Conservation (phyloP, 108 stramenopile genomes). For the Asterionellopsis glacialis region DNA sequence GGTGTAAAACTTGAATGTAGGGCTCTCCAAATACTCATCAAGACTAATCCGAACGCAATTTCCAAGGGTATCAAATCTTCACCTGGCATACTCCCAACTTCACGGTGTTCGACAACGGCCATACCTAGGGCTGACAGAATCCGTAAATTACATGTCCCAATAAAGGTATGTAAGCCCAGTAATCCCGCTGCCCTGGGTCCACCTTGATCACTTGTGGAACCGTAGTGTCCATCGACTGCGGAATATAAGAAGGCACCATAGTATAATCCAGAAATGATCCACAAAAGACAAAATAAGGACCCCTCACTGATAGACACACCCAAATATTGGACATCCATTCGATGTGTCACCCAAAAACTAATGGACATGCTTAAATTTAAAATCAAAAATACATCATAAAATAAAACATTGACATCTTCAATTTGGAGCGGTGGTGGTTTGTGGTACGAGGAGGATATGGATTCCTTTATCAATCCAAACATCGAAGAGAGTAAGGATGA, state of each 20-base stretch:
- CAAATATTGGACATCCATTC: conserved; percentile 37
- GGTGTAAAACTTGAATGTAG: conserved; percentile 43
- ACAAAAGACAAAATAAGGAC: conserved; percentile 43
- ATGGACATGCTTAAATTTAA: conserved; percentile 52
- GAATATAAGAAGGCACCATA: conserved; percentile 52
- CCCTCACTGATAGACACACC: conserved; percentile 49
- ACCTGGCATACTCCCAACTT: conserved; percentile 30
- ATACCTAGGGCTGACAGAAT: conserved; percentile 35
- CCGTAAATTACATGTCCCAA: conserved; percentile 44
- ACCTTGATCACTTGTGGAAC: conserved; percentile 31
- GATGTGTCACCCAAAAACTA: conserved; percentile 65
- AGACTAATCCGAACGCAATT: conserved; percentile 45
- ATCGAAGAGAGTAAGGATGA: too few relatives aligned
- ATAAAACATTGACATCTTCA: conserved; percentile 46
- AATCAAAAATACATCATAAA: conserved; percentile 59
- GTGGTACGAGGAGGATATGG: background rate
- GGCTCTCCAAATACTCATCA: conserved; percentile 58
- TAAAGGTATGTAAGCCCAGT: conserved; percentile 44
- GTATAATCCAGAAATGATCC: conserved; percentile 55
- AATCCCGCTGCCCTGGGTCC: conserved; percentile 53
- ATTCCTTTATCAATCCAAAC: too few relatives aligned
- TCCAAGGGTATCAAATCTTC: conserved; percentile 63
- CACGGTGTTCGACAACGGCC: conserved; percentile 45
- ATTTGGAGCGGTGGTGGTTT: conserved; percentile 49
- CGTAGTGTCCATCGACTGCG: conserved; percentile 62